Base-by-base conservation (phyloP, 805 yeast species). In the Scheffersomyces amazonensis region DNA sequence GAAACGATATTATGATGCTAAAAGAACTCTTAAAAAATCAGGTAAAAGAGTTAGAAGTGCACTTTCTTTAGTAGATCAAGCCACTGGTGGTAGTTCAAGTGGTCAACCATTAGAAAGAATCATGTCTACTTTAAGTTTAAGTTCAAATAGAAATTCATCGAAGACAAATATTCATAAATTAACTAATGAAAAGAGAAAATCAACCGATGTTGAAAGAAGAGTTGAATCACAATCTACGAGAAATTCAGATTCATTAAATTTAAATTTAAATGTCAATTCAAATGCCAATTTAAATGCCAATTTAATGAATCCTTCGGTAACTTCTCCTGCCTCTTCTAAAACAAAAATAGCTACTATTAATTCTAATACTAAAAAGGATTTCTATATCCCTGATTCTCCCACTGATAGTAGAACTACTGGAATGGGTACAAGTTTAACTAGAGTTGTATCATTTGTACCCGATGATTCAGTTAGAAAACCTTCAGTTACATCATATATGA, bases 81-180 rank as follows among this genome's bases (percentile, higher is more conserved):
- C 60, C 2, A 27, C 30, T 5, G 30, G 17, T 6, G 22, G 22
- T 20, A 9, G 6, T 6, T 13, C 39, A 13, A 38, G 29, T 15
- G 33, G 54, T 3, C 71, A 60, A 31, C 73, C 72, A 1, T 48
- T 67, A 16, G 74, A 68, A 40, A 49, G 58, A 36, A 67, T 68
- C 21, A 56, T 64, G 40, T 56, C 67, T 6, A 51, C 63, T 12
- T 53, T 69, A 25, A 67, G 73, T 43, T 41, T 66, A 22, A 44
- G 49, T 25, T 62, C 69, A 2, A 55, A 53, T 32, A 30, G 41
- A 23, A 44, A 37, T 30, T 16, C 44, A 17, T 39, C 43, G 20
- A 38, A 35, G 29, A 42, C 46, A 1, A 42, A 42, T 31, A 21
- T 42, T 18, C 18, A 24, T 6, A 37, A 38, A 31, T 18, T 37